Evolutionary conservation across 192 early-diverging fungal species (phyloP).

Genomic region (Paraglomus brasilianum): DNA sequence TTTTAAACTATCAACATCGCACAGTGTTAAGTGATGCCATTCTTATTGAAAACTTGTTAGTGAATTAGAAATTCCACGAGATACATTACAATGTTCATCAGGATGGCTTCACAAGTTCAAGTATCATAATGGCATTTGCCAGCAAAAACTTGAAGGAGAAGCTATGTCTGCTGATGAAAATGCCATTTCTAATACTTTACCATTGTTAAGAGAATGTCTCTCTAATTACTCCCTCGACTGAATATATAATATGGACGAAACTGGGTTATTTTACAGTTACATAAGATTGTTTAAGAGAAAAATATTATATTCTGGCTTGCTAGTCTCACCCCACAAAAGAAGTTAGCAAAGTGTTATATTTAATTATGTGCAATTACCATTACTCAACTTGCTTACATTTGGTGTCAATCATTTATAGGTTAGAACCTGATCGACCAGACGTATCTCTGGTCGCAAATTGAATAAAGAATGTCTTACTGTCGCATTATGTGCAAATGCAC

Average conservation of each 20-base stretch:
- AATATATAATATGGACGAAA: constrained; percentile 33
- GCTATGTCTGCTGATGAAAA: background rate
- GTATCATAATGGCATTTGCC: constrained; percentile 34
- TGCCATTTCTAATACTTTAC: constrained; percentile 3
- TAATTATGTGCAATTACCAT: too few relatives aligned
- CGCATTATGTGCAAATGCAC: constrained; percentile 22
- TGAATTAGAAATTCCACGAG: constrained; percentile 23
- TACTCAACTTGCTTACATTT: too few relatives aligned
- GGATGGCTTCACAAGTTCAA: constrained; percentile 47
- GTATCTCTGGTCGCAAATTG: constrained; percentile 1
- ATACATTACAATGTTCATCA: constrained; percentile 35
- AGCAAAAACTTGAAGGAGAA: constrained; percentile 27
- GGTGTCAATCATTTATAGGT: background rate
- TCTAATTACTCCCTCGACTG: constrained; percentile 1
- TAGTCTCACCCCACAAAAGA: too few relatives aligned
- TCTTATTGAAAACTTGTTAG: constrained; percentile 29
- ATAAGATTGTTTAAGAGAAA: background rate
- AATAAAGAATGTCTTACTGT: constrained; percentile 19
- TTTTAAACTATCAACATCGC: constrained; percentile 22
- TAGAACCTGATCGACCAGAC: background rate
- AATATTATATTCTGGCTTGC: too few relatives aligned
- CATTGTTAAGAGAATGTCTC: background rate
- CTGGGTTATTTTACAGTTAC: constrained; percentile 16
- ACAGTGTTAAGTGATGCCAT: constrained; percentile 30
- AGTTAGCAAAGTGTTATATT: too few relatives aligned